A percentile compares a stretch with the other conserved stretches of the same genome.
Conservation (phyloP, 148 eudicot genomes). For the Pharnaceum exiguum region DNA sequence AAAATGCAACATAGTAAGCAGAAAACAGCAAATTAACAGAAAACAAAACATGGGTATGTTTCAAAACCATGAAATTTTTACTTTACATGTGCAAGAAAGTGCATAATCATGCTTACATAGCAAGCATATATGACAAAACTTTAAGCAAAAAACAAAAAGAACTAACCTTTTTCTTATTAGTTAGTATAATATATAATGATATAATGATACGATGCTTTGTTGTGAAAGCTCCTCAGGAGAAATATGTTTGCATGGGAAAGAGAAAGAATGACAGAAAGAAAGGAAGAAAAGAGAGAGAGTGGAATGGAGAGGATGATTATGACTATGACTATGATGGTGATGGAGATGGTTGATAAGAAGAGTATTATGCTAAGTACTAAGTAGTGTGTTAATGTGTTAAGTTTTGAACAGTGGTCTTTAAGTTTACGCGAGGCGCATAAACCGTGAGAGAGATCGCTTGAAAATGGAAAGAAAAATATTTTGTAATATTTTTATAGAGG, state of each 20-base stretch:
- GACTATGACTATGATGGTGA: not conserved
- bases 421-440: constrained; percentile 15
- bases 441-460: too few relatives aligned
- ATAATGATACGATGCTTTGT: too few relatives aligned
- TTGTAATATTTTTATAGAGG: too few relatives aligned
- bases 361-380: too few relatives aligned
- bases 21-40: not conserved
- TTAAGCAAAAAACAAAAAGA: too few relatives aligned
- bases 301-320: not conserved
- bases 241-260: not conserved
- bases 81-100: not conserved
- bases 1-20: not conserved
- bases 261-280: not conserved
- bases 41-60: not conserved
- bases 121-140: too few relatives aligned
- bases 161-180: too few relatives aligned
- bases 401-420: constrained; percentile 18
- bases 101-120: too few relatives aligned
- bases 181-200: too few relatives aligned
- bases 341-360: constrained; percentile 13
- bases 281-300: not conserved
- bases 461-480: too few relatives aligned
- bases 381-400: too few relatives aligned
- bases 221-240: too few relatives aligned
- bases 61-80: not conserved